A percentile compares a stretch with the other conserved stretches of the same genome.
Evolutionary conservation across 78 protist species (phyloP).

Genomic region (Dictyostelium capitatum): DNA sequence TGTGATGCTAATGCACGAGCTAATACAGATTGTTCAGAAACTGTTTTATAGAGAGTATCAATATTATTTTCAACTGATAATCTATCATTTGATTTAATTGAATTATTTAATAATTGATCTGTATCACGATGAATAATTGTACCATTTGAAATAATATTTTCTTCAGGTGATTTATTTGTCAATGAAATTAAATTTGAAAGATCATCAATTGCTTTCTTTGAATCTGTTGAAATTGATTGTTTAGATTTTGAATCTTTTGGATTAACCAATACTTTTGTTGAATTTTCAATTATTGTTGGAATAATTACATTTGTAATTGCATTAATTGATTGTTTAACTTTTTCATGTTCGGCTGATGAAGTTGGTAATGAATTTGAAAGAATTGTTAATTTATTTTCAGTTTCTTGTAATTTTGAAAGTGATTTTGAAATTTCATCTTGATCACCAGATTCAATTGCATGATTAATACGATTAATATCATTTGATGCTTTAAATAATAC

Average conservation of each 20-base stretch:
- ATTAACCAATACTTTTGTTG: not conserved
- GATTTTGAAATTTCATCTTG: slow-evolving; percentile 42
- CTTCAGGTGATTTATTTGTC: slow-evolving; percentile 56
- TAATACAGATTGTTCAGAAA: slow-evolving; percentile 45
- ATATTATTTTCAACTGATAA: not conserved
- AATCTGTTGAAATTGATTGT: not conserved
- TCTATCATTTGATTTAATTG: not conserved
- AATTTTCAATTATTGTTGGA: slow-evolving; percentile 25
- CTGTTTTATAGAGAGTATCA: slow-evolving; percentile 23
- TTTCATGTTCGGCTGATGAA: not conserved
- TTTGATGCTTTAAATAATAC: slow-evolving; percentile 49
- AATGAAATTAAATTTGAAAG: slow-evolving; percentile 20
- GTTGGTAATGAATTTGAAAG: not conserved
- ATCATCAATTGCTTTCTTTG: slow-evolving; percentile 46
- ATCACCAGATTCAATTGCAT: slow-evolving; percentile 45
- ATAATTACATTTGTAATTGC: slow-evolving; percentile 9
- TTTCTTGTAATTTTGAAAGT: slow-evolving; percentile 19
- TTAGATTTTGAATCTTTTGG: slow-evolving; percentile 46
- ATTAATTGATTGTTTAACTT: slow-evolving; percentile 23
- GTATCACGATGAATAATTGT: slow-evolving; percentile 34
- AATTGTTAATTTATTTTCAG: slow-evolving; percentile 49
- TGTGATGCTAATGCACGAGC: slow-evolving; percentile 69
- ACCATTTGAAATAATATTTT: slow-evolving; percentile 51
- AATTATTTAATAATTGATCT: not conserved
- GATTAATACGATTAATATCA: slow-evolving; percentile 33